phyloP scores from a whole-genome alignment of 2,329 filamentous ascomycete genomes.

The Aureobasidium lini region DNA sequence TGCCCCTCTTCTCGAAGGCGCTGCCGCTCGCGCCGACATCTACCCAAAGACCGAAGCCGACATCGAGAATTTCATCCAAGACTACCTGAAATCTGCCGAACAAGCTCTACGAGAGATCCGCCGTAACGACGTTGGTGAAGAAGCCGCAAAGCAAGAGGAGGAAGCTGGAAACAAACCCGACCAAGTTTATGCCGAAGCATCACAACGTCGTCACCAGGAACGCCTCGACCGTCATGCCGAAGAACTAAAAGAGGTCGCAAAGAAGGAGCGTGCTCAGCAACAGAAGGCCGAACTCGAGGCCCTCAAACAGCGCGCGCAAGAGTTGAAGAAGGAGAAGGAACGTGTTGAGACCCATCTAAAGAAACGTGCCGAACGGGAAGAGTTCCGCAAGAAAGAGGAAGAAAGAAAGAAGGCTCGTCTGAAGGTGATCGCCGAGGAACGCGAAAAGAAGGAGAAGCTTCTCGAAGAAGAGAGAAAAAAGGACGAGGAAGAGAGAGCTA shows the following conservation, averaged over 20 bases:
- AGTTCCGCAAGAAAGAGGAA: slow-evolving; percentile 37
- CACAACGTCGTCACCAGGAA: slow-evolving; percentile 51
- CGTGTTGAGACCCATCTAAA: slow-evolving; percentile 40
- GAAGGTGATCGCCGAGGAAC: slow-evolving; percentile 45
- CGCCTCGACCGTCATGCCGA: slow-evolving; percentile 57
- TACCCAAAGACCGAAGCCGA: slow-evolving; percentile 64
- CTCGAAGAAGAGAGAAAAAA: slow-evolving; percentile 46
- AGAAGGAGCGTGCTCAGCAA: slow-evolving; percentile 54
- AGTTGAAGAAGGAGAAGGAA: slow-evolving; percentile 36
- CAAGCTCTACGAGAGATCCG: slow-evolving; percentile 62
- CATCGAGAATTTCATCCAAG: slow-evolving; percentile 60
- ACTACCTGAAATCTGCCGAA: slow-evolving; percentile 57
- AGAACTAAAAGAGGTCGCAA: slow-evolving; percentile 50
- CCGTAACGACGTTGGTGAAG: slow-evolving; percentile 59
- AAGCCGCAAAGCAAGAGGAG: slow-evolving; percentile 59
- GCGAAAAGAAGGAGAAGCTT: slow-evolving; percentile 31
- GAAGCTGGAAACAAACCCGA: slow-evolving; percentile 63
- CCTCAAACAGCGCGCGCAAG: slow-evolving; percentile 42
- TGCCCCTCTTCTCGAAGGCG: slow-evolving; percentile 68
- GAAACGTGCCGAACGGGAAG: slow-evolving; percentile 41
- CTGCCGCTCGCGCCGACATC: slow-evolving; percentile 66
- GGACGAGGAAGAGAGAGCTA: slow-evolving; percentile 40
- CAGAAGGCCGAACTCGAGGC: slow-evolving; percentile 44
- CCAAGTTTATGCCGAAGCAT: slow-evolving; percentile 63
- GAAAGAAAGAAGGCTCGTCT: slow-evolving; percentile 48